phyloP scores from a whole-genome alignment of 1,139 yeast genomes.

The Lodderomyces metapsilosis region DNA sequence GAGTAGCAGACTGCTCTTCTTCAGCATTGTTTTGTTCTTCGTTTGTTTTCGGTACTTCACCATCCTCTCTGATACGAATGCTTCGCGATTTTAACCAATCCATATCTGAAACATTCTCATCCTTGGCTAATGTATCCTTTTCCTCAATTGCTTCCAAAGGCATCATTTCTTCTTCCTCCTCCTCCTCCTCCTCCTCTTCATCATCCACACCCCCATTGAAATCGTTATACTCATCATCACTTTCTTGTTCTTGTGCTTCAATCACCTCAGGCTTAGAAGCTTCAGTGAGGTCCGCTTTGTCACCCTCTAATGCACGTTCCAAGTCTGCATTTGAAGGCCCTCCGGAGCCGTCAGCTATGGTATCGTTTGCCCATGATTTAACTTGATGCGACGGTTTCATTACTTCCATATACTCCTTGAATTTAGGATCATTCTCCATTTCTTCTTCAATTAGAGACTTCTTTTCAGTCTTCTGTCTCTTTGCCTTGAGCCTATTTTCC shows the following conservation, averaged over 20 bases:
- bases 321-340: slow-evolving; percentile 47
- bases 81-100: slow-evolving; percentile 87
- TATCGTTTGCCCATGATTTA: slow-evolving; percentile 77
- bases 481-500: slow-evolving; percentile 31
- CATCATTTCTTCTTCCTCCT: slow-evolving; percentile 21
- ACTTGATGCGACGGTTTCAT: slow-evolving; percentile 71
- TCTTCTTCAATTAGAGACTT: slow-evolving; percentile 49
- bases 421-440: slow-evolving; percentile 61
- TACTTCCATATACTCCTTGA: slow-evolving; percentile 78
- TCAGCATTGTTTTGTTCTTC: slow-evolving; percentile 13
- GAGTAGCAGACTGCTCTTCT: neutral
- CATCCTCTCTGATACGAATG: slow-evolving; percentile 63
- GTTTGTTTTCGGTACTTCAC: slow-evolving; percentile 23
- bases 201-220: slow-evolving; percentile 30
- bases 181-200: slow-evolving; percentile 18
- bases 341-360: slow-evolving; percentile 52
- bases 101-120: slow-evolving; percentile 66
- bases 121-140: slow-evolving; percentile 35
- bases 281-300: slow-evolving; percentile 13
- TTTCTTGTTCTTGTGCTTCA: slow-evolving; percentile 42
- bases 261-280: slow-evolving; percentile 20
- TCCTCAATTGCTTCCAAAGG: slow-evolving; percentile 15
- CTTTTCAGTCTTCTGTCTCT: slow-evolving; percentile 23
- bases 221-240: slow-evolving; percentile 70
- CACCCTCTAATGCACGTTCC: slow-evolving; percentile 37